Evolutionary conservation across 1,139 yeast species (phyloP).

Genomic region (Yamadazyma pseudoaaseri): DNA sequence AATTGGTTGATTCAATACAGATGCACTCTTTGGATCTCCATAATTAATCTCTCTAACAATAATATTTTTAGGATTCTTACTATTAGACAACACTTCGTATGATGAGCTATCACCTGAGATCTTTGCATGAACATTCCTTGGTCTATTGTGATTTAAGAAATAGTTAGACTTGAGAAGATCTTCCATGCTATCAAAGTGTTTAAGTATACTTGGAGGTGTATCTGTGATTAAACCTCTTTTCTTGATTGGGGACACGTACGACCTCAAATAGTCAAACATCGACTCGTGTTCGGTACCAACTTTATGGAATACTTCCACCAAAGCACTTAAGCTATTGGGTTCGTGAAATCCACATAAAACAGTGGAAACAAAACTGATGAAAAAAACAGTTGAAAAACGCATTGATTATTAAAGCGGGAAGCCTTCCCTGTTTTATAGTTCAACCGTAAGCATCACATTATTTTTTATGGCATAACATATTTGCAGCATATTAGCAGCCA

Average conservation of each 20-base stretch:
- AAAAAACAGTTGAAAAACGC: too few relatives aligned
- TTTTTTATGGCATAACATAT: too few relatives aligned
- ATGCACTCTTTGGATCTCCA: slow-evolving; percentile 7
- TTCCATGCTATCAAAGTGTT: slow-evolving; percentile 7
- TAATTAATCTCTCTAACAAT: slow-evolving; percentile 6
- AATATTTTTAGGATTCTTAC: slow-evolving; percentile 2
- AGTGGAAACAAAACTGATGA: too few relatives aligned
- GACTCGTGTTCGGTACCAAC: too few relatives aligned
- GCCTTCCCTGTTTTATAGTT: too few relatives aligned
- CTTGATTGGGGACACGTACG: too few relatives aligned
- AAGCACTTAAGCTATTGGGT: too few relatives aligned
- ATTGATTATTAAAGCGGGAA: too few relatives aligned
- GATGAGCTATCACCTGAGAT: slow-evolving; percentile 3
- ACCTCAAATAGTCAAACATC: too few relatives aligned
- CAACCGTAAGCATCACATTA: too few relatives aligned
- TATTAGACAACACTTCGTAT: slow-evolving; percentile 8
- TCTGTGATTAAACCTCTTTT: slow-evolving; percentile 1
- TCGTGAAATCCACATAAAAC: too few relatives aligned
- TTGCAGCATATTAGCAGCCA: background rate
- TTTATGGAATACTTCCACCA: too few relatives aligned
- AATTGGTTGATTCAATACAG: slow-evolving; percentile 8
- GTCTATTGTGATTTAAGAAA: slow-evolving; percentile 8
- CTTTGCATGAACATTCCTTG: slow-evolving; percentile 6
- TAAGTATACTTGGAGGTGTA: slow-evolving; percentile 1
- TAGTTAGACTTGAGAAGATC: slow-evolving; percentile 8